Percentiles rank a stretch among this genome's conserved stretches.
phyloP scores from a whole-genome alignment of 2,329 filamentous ascomycete species.

The Pyricularia pennisetigena region DNA sequence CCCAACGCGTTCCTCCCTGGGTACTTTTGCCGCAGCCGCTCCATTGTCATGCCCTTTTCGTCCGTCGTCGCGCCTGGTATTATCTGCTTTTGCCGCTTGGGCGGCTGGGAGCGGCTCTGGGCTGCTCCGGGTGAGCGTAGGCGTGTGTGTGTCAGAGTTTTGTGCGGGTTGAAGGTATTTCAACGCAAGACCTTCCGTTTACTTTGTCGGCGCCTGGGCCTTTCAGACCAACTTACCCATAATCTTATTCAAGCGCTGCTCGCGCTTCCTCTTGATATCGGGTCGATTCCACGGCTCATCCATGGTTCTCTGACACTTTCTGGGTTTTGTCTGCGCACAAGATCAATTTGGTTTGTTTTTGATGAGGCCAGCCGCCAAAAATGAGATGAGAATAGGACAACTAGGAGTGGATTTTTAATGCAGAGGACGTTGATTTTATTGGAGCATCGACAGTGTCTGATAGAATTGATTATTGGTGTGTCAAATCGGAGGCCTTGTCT shows the following conservation, averaged over 20 bases:
- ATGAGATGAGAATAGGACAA: neutral
- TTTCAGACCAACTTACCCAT: neutral
- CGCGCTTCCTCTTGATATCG: neutral
- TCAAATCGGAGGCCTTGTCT: neutral
- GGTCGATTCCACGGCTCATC: neutral
- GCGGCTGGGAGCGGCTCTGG: constrained; percentile 40
- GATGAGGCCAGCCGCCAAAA: neutral
- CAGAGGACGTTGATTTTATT: neutral
- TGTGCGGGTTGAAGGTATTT: neutral
- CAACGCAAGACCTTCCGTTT: neutral
- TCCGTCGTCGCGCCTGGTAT: neutral
- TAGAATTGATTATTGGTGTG: neutral
- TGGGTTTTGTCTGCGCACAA: neutral
- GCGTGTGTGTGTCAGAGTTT: neutral
- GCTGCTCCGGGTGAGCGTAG: constrained; percentile 18
- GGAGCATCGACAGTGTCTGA: neutral
- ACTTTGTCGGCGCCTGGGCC: too few species aligned
- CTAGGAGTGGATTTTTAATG: neutral
- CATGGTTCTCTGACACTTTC: neutral
- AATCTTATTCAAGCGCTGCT: neutral
- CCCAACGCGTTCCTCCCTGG: constrained; percentile 50
- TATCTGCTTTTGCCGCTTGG: constrained; percentile 20
- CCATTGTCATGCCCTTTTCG: constrained; percentile 11
- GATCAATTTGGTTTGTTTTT: neutral
- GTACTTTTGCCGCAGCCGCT: constrained; percentile 19